A percentile compares a stretch with the other conserved stretches of the same genome.
phyloP scores from a whole-genome alignment of 1,284 basidiomycete species.

The Ceratobasidium sp. region DNA sequence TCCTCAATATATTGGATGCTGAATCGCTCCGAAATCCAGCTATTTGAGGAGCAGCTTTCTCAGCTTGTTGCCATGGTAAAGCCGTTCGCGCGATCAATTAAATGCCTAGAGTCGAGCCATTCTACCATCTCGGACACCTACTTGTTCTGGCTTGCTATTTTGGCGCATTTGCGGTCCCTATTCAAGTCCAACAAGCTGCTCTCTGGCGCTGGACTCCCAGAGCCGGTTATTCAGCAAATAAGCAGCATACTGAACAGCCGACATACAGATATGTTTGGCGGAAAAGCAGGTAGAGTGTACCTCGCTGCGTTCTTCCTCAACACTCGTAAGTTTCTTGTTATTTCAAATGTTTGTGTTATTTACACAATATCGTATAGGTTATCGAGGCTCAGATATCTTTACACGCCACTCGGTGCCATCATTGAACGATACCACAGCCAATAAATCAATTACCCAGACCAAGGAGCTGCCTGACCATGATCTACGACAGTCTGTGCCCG shows the following conservation, averaged over 20 bases:
- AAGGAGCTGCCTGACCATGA: slow-evolving; percentile 14
- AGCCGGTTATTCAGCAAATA: slow-evolving; percentile 33
- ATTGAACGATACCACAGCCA: neutral
- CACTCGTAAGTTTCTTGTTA: slow-evolving; percentile 27
- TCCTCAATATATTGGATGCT: slow-evolving; percentile 43
- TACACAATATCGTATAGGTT: neutral
- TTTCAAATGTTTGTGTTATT: neutral
- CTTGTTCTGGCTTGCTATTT: slow-evolving; percentile 44
- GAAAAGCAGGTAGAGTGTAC: slow-evolving; percentile 29
- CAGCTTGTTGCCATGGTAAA: slow-evolving; percentile 41
- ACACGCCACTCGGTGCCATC: neutral
- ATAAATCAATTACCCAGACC: neutral
- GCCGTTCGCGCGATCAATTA: slow-evolving; percentile 46
- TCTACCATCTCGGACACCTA: slow-evolving; percentile 40
- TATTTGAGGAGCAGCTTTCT: slow-evolving; percentile 6
- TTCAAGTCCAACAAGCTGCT: slow-evolving; percentile 31
- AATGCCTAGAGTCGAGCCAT: slow-evolving; percentile 46
- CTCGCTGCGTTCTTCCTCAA: slow-evolving; percentile 41
- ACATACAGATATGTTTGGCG: slow-evolving; percentile 40
- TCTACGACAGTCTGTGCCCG: slow-evolving; percentile 31
- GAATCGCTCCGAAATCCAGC: slow-evolving; percentile 1
- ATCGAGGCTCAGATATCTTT: slow-evolving; percentile 16
- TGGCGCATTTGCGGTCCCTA: slow-evolving; percentile 32
- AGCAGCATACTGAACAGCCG: slow-evolving; percentile 38
- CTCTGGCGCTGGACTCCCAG: slow-evolving; percentile 14